Evolutionary conservation across 108 stramenopile genomes (phyloP), one percentile per base, ranked within the genome.

Genomic region (Stephanodiscus minutulus): DNA sequence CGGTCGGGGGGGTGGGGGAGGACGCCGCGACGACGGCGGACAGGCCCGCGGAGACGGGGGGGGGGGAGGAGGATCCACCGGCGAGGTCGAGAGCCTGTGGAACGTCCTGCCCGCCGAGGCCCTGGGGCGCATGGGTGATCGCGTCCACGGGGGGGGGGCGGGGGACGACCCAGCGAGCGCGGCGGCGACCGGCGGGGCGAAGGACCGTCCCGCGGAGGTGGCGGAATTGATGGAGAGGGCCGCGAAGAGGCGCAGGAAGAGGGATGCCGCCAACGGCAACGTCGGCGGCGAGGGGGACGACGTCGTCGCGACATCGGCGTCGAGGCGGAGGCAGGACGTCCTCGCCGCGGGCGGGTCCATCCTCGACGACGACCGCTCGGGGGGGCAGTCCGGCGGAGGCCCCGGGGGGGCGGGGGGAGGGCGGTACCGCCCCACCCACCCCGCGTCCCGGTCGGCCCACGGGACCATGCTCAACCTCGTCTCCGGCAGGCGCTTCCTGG

Each of bases 21-120:
- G 77, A 41, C 39, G 11, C 20, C 61, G 41, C 2, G 37, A 41
- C 21, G 66, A 67, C 39, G 53, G 66, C 37, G 53, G 66, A 3
- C 37, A 33, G 11, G 80, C 91, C 57, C 75, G 84, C 59, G 88
- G 92, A n/a, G 91, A 90, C 48, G 82, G 91, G 33, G 73, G 77
- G 8, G 48, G 54, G 31, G 56, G 78, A 15, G 57, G 90, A 48
- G 50, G 50, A 43, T 86, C 91, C 13, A 97, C 97, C 15, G 98
- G 98, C n/a, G 98, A 98, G 82, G 97, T 97, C 3, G 98, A 98
- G 74, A 80, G 81, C 2, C 69, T 98, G 24, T 87, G 95, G 61
- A 96, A 88, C 21, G 70, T 78, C 61, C n/a, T 78, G 0, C 77
- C 77, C 11, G 60, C 81, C 17, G 68, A 76, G 17, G 83, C 83